phyloP scores from a whole-genome alignment of 345 rosid species.

The Orychophragmus violaceus region DNA sequence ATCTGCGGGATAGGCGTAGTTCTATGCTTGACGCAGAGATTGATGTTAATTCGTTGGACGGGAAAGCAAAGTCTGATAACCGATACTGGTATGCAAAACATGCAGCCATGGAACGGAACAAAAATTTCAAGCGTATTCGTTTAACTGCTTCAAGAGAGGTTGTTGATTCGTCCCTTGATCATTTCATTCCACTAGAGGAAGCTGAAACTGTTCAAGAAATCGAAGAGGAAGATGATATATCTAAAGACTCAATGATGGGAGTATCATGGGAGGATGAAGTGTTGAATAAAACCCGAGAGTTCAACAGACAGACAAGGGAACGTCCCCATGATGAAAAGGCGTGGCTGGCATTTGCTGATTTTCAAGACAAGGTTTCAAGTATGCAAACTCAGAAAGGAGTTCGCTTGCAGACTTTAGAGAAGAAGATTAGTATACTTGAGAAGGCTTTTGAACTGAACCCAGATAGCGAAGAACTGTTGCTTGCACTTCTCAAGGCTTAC shows the following conservation, averaged over 20 bases:
- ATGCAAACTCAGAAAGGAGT: constrained; percentile 78
- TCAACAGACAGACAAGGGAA: constrained; percentile 72
- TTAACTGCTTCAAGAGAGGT: constrained; percentile 37
- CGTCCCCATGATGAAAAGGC: constrained; percentile 65
- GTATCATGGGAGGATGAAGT: constrained; percentile 97
- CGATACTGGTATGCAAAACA: constrained; percentile 85
- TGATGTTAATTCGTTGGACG: constrained; percentile 64
- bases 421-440: constrained; percentile 90
- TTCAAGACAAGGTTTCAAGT: constrained; percentile 77
- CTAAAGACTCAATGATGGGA: constrained; percentile 37
- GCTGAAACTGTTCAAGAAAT: constrained; percentile 26
- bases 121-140: constrained; percentile 52
- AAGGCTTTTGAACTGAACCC: constrained; percentile 89
- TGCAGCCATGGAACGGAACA: constrained; percentile 62
- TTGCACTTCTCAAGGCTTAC: constrained; percentile 79
- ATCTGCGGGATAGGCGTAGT: constrained; percentile 29
- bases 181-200: constrained; percentile 63
- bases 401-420: constrained; percentile 79
- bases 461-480: constrained; percentile 69
- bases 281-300: constrained; percentile 68
- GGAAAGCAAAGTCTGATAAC: constrained; percentile 55
- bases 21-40: constrained; percentile 50
- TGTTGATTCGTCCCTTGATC: constrained; percentile 26
- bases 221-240: constrained; percentile 28
- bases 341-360: constrained; percentile 84